Evolutionary conservation across 305 asterid species (phyloP).

Genomic region (Fraxinus paxiana): DNA sequence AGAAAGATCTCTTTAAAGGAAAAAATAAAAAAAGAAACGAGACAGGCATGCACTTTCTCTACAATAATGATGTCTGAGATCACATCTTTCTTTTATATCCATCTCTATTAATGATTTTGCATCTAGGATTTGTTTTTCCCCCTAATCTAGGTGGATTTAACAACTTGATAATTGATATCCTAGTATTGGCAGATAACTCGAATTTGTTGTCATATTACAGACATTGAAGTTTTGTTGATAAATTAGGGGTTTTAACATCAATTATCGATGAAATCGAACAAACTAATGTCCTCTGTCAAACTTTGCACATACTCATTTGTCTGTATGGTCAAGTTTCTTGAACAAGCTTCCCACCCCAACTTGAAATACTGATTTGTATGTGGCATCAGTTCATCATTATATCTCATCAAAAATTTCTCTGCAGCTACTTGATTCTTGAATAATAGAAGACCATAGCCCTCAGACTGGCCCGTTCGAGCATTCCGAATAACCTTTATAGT

Average conservation of each 20-base stretch:
- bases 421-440: constrained; percentile 4
- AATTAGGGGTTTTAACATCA: background rate
- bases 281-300: background rate
- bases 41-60: background rate
- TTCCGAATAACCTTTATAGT: background rate
- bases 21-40: background rate
- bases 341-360: constrained; percentile 8
- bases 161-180: background rate
- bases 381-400: background rate
- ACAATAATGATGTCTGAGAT: background rate
- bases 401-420: background rate
- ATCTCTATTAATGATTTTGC: background rate
- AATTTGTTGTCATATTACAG: background rate
- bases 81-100: background rate
- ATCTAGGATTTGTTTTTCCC: background rate
- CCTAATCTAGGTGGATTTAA: background rate
- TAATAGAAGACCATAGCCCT: background rate
- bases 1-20: background rate
- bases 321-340: background rate
- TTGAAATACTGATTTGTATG: background rate
- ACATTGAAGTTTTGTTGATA: background rate
- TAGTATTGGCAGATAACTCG: background rate
- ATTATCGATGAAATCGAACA: background rate
- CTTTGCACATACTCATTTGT: background rate
- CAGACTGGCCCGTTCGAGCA: background rate